phyloP scores from a whole-genome alignment of 495 filamentous ascomycete species.

The Diplogelasinospora grovesii region DNA sequence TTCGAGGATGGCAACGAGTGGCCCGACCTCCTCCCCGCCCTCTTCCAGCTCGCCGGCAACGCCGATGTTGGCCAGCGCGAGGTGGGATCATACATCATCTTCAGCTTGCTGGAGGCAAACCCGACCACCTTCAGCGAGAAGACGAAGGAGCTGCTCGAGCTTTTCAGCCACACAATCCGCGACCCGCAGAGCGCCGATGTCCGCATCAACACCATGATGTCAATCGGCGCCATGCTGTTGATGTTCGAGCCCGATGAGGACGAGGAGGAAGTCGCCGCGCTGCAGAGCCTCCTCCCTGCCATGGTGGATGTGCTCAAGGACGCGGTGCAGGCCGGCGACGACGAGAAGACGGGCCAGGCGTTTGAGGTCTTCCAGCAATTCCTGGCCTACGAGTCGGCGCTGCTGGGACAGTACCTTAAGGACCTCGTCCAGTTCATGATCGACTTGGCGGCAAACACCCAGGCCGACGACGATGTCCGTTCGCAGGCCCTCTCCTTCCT shows the following conservation, averaged over 20 bases:
- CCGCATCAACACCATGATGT: conserved; percentile 88
- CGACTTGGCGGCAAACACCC: conserved; percentile 67
- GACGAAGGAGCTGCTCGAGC: conserved; percentile 65
- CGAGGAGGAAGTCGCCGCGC: conserved; percentile 56
- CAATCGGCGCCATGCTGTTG: conserved; percentile 83
- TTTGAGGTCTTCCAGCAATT: conserved; percentile 98
- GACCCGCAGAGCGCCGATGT: conserved; percentile 89
- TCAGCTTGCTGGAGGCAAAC: conserved; percentile 78
- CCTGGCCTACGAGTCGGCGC: conserved; percentile 78
- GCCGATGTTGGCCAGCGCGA: conserved; percentile 72
- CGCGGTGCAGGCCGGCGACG: conserved; percentile 68
- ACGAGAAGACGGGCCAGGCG: conserved; percentile 77
- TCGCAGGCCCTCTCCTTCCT: conserved; percentile 89
- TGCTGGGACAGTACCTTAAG: conserved; percentile 79
- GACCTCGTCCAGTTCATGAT: conserved; percentile 93
- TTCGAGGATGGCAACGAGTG: conserved; percentile 82
- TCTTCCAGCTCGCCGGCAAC: conserved; percentile 66
- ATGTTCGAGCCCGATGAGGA: conserved; percentile 82
- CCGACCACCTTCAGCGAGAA: conserved; percentile 73
- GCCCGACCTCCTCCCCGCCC: conserved; percentile 68
- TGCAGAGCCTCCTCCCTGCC: conserved; percentile 71
- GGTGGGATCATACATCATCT: conserved; percentile 88
- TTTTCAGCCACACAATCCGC: conserved; percentile 81
- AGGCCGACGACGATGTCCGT: conserved; percentile 74
- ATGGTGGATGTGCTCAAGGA: conserved; percentile 89